A percentile compares a stretch with the other conserved stretches of the same genome.
phyloP scores from a whole-genome alignment of 306 rosid species.

The Carpinus fangiana region DNA sequence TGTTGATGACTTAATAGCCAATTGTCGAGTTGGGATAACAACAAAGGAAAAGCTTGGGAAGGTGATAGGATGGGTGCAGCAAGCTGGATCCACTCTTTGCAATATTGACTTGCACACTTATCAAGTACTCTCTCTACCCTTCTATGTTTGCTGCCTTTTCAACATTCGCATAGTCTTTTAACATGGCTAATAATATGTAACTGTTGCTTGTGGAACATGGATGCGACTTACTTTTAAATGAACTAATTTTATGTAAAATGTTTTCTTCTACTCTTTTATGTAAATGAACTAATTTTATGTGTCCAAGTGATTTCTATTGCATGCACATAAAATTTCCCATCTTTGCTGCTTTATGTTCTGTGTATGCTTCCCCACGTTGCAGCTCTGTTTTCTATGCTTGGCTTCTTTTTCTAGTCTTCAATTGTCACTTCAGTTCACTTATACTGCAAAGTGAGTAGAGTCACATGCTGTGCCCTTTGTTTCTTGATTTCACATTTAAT shows the following conservation, averaged over 20 bases:
- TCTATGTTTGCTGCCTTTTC: slow-evolving; percentile 6
- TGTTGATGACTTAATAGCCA: slow-evolving; percentile 51
- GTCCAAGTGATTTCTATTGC: neutral
- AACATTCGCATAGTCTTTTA: slow-evolving; percentile 2
- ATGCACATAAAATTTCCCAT: neutral
- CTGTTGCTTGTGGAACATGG: neutral
- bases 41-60: slow-evolving; percentile 62
- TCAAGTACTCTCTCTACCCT: slow-evolving; percentile 40
- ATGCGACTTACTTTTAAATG: neutral
- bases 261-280: neutral
- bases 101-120: slow-evolving; percentile 31
- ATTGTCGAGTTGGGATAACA: slow-evolving; percentile 55
- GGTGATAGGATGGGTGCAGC: slow-evolving; percentile 73
- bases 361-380: neutral
- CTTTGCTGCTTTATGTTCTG: neutral
- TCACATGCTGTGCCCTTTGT: neutral
- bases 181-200: neutral
- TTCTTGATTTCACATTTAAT: neutral
- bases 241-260: neutral
- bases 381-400: neutral
- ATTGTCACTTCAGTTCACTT: neutral
- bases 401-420: neutral
- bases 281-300: neutral
- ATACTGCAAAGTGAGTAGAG: neutral
- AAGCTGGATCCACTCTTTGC: slow-evolving; percentile 39